phyloP scores from a whole-genome alignment of 1,139 yeast genomes.

The Blastobotrys apis region DNA sequence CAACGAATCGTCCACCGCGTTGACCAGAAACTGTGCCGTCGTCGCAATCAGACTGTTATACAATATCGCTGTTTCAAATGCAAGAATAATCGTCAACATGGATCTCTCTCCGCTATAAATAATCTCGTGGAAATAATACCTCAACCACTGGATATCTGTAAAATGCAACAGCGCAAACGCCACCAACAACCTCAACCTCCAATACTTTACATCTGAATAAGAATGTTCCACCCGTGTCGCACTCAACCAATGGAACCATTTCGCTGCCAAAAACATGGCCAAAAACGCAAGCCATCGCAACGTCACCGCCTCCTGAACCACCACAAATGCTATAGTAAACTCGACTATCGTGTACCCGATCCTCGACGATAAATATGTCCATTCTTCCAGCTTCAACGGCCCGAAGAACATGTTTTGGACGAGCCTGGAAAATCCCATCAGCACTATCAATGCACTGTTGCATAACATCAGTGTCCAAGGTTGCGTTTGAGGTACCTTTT shows the following conservation, averaged over 20 bases:
- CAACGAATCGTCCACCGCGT: constrained; percentile 11
- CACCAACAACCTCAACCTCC: constrained; percentile 9
- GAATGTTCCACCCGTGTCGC: constrained; percentile 35
- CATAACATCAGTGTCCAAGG: constrained; percentile 12
- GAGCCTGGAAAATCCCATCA: constrained; percentile 11
- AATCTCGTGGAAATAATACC: constrained; percentile 18
- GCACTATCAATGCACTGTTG: constrained; percentile 10
- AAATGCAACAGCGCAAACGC: constrained; percentile 23
- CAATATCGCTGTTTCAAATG: constrained; percentile 24
- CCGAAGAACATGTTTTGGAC: constrained; percentile 22
- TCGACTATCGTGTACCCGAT: constrained; percentile 28
- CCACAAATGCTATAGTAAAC: constrained; percentile 26
- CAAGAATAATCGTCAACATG: constrained; percentile 23
- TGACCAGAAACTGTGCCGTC: constrained; percentile 18
- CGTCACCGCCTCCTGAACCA: constrained; percentile 24
- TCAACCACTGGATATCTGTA: constrained; percentile 25
- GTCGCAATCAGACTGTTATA: constrained; percentile 22
- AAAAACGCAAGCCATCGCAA: constrained; percentile 41
- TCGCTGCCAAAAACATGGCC: constrained; percentile 41
- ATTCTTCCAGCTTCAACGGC: constrained; percentile 18
- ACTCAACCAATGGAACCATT: constrained; percentile 44
- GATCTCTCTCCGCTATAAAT: constrained; percentile 12
- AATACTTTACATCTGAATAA: constrained; percentile 9
- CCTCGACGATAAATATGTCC: constrained; percentile 10
- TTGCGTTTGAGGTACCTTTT: not conserved